Base-by-base conservation (phyloP, 352 stramenopile species). In the Phytophthora sansomeana region DNA sequence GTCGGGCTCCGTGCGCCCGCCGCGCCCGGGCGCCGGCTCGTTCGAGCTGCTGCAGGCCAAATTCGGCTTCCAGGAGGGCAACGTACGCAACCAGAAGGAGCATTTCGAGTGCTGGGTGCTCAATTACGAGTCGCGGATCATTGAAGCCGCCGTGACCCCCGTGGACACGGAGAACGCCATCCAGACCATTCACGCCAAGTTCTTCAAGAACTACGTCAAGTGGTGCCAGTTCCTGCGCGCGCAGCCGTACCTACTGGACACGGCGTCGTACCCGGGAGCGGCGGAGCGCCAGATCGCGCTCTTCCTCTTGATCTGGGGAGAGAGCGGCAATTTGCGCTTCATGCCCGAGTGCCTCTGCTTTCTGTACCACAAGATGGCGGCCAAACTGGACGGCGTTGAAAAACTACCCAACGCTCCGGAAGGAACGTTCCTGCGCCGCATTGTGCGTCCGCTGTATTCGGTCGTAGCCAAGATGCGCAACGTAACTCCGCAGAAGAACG, bases 191-290 rank as follows among this genome's bases (percentile, higher is more conserved):
- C 97, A 99, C 74, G 80, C 84, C 47, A 98, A 98, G 72, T 97
- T 99, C 28, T 96, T 97, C 72, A 80, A 80, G 14, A 98, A 98
- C 74, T 97, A 98, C 69, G 59, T 62, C 64, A 96, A 97, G 67
- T 99, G 98, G 98, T 99, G 97, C 75, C 63, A 86, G 47, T 97
- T 96, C 58, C 79, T 99, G 52, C 85, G 85, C 29, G 90, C 95
- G 4, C 73, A 84, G 48, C 97, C 97, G 9, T 80, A 91, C 43
- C 91, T 98, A 63, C 69, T 87, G 26, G 80, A 87, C 14, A 66
- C 51, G 13, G 61, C 72, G 19, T 39, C 66, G 17, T 75, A 73
- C 21, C 47, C 69, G 0, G 75, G 67, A 6, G 61, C 66, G 7
- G 80, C 77, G 0, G 83, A 91, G 68, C 67, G 71, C 0, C 84